Conservation (phyloP, 306 rosid genomes). For the Begonia fuchsioides region DNA sequence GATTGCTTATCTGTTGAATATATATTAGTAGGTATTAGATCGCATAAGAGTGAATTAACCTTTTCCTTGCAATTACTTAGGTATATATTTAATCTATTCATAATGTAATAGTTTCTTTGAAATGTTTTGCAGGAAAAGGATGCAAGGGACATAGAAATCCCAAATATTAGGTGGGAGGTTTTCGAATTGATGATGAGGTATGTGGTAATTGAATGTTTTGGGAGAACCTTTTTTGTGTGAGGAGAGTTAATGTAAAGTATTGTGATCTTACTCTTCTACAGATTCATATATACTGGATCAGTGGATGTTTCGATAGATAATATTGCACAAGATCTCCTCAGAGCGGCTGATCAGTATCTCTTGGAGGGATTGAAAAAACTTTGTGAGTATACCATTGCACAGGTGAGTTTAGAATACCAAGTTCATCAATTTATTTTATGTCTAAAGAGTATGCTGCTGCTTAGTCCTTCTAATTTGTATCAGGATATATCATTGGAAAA, state of each 20-base stretch:
- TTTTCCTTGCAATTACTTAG: no score
- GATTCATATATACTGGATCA: conserved; percentile 95
- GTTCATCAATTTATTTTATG: neutral
- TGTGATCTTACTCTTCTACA: conserved; percentile 17
- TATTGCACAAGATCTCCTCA: conserved; percentile 92
- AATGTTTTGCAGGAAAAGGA: conserved; percentile 70
- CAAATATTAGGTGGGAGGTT: conserved; percentile 96
- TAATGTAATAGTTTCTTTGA: no score
- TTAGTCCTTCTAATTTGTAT: conserved; percentile 5
- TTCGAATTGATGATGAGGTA: conserved; percentile 98
- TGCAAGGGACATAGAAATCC: conserved; percentile 96
- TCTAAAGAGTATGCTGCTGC: neutral
- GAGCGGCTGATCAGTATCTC: conserved; percentile 99
- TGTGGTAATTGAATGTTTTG: conserved; percentile 4
- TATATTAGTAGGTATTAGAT: neutral
- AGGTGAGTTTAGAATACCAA: conserved; percentile 32
- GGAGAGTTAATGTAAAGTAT: conserved; percentile 15
- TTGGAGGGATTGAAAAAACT: conserved; percentile 94
- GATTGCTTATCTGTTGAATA: neutral
- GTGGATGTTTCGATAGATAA: conserved; percentile 67
- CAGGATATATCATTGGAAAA: conserved; percentile 88
- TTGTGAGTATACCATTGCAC: conserved; percentile 87
- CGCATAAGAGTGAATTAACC: neutral
- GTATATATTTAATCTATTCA: no score
- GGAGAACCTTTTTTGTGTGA: neutral